Evolutionary conservation across 129 eudicot species (phyloP).

Genomic region (Lactuca sativa): DNA sequence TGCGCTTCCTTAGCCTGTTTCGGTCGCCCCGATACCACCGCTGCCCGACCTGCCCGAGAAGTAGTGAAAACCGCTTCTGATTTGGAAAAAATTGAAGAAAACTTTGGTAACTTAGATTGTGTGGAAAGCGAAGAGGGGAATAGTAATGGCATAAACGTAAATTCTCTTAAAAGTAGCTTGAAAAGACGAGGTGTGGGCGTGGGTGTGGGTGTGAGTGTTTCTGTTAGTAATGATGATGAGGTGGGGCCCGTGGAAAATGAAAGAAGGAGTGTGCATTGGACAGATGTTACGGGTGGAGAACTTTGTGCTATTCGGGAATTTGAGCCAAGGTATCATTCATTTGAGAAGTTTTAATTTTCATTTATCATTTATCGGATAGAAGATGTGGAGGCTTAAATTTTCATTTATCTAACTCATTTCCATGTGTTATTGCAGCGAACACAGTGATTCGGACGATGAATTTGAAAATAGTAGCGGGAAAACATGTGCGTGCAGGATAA

Average conservation of each 20-base stretch:
- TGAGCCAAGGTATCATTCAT: slow-evolving; percentile 68
- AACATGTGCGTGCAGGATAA: slow-evolving; percentile 78
- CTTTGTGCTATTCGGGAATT: slow-evolving; percentile 85
- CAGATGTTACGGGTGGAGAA: slow-evolving; percentile 80
- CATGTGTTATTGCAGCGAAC: slow-evolving; percentile 50
- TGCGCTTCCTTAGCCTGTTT: slow-evolving; percentile 85
- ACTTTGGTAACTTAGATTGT: slow-evolving; percentile 17
- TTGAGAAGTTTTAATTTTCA: background rate
- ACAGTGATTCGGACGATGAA: slow-evolving; percentile 68
- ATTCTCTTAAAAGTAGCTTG: slow-evolving; percentile 72
- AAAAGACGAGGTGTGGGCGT: slow-evolving; percentile 36
- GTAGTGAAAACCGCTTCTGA: slow-evolving; percentile 28
- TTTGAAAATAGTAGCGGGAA: slow-evolving; percentile 50
- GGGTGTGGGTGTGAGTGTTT: slow-evolving; percentile 9
- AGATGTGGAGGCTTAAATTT: too few relatives aligned
- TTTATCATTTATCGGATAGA: background rate
- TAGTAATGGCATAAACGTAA: slow-evolving; percentile 18
- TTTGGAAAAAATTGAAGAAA: slow-evolving; percentile 43
- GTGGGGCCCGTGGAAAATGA: slow-evolving; percentile 14
- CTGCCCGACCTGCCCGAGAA: slow-evolving; percentile 68
- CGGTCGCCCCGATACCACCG: slow-evolving; percentile 69
- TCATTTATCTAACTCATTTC: slow-evolving; percentile 8
- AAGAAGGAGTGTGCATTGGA: slow-evolving; percentile 81
- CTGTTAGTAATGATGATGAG: slow-evolving; percentile 29
- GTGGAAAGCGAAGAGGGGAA: slow-evolving; percentile 40